A percentile compares a stretch with the other conserved stretches of the same genome.
phyloP scores from a whole-genome alignment of 2,329 filamentous ascomycete genomes.

The Aspergillus vadensis region DNA sequence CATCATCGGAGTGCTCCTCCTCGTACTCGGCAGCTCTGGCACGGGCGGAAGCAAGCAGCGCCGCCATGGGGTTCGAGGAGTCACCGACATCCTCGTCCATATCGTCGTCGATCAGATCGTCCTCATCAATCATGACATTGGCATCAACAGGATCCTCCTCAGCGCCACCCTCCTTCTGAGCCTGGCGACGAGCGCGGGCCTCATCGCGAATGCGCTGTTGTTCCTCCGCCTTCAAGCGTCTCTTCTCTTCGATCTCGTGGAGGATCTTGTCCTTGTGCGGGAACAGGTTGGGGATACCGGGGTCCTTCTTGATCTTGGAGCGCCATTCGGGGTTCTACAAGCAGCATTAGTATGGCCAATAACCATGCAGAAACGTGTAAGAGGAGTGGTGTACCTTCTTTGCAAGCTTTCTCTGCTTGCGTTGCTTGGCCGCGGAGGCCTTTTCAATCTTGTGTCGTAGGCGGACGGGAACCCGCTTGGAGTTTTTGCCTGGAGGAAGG shows the following conservation, averaged over 20 bases:
- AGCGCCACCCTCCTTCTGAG: slow-evolving; percentile 37
- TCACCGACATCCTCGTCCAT: slow-evolving; percentile 48
- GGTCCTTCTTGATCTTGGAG: slow-evolving; percentile 94
- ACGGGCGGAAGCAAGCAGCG: slow-evolving; percentile 50
- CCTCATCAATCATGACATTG: slow-evolving; percentile 50
- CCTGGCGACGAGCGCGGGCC: slow-evolving; percentile 51
- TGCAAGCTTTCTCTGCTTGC: slow-evolving; percentile 81
- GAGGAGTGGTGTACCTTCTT: slow-evolving; percentile 66
- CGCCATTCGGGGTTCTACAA: slow-evolving; percentile 87
- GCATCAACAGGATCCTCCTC: slow-evolving; percentile 35
- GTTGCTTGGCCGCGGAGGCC: slow-evolving; percentile 83
- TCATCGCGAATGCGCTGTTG: slow-evolving; percentile 69
- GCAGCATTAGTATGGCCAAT: slow-evolving; percentile 13
- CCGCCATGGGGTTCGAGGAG: slow-evolving; percentile 51
- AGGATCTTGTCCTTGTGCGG: slow-evolving; percentile 96
- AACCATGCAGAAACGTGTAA: background rate
- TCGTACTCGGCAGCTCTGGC: slow-evolving; percentile 50
- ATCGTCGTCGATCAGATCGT: slow-evolving; percentile 49
- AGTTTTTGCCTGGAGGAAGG: slow-evolving; percentile 73
- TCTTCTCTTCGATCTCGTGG: slow-evolving; percentile 89
- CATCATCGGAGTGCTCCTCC: slow-evolving; percentile 52
- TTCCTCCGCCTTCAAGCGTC: slow-evolving; percentile 78
- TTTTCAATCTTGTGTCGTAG: slow-evolving; percentile 97
- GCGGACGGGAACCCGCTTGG: slow-evolving; percentile 86
- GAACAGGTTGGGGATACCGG: slow-evolving; percentile 94